Evolutionary conservation across 306 rosid genomes (phyloP).

Genomic region (Quercus berberidifolia): DNA sequence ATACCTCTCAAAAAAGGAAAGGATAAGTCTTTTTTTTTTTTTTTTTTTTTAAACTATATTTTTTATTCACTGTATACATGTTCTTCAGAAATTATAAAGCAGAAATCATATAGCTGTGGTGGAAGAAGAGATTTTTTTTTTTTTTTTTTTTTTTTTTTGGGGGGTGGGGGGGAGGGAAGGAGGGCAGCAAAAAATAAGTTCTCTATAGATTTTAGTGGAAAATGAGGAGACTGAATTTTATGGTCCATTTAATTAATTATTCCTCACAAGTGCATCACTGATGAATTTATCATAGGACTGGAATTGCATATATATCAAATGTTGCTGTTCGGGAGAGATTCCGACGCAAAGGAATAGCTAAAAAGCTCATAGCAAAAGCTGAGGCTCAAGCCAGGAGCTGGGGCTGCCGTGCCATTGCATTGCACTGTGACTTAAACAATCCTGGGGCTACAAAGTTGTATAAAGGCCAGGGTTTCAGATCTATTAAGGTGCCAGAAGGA

Average conservation of each 20-base stretch:
- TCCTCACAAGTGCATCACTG: not conserved
- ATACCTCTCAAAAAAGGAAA: not conserved
- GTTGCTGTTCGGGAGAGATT: slow-evolving; percentile 92
- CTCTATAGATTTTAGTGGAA: not conserved
- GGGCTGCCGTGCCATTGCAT: slow-evolving; percentile 86
- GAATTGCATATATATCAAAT: slow-evolving; percentile 91
- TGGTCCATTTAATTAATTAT: slow-evolving; percentile 3
- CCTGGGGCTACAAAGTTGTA: slow-evolving; percentile 78
- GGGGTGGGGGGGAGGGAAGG: not conserved
- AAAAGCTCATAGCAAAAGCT: slow-evolving; percentile 70
- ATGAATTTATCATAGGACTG: slow-evolving; percentile 54
- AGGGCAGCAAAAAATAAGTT: not conserved
- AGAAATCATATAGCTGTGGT: too few species aligned
- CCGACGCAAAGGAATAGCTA: slow-evolving; percentile 82
- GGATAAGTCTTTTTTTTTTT: too few species aligned
- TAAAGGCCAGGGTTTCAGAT: slow-evolving; percentile 75
- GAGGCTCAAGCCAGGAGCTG: slow-evolving; percentile 86
- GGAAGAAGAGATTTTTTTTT: too few species aligned
- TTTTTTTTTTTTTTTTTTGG: too few species aligned
- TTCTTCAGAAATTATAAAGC: too few species aligned
- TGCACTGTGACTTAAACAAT: slow-evolving; percentile 85
- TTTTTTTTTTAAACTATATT: too few species aligned
- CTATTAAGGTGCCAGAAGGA: slow-evolving; percentile 82
- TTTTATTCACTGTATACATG: too few species aligned
- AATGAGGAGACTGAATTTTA: not conserved